Evolutionary conservation across 2,329 filamentous ascomycete species (phyloP), one percentile per base, ranked within the genome.

Genomic region (Exophiala aquamarina): DNA sequence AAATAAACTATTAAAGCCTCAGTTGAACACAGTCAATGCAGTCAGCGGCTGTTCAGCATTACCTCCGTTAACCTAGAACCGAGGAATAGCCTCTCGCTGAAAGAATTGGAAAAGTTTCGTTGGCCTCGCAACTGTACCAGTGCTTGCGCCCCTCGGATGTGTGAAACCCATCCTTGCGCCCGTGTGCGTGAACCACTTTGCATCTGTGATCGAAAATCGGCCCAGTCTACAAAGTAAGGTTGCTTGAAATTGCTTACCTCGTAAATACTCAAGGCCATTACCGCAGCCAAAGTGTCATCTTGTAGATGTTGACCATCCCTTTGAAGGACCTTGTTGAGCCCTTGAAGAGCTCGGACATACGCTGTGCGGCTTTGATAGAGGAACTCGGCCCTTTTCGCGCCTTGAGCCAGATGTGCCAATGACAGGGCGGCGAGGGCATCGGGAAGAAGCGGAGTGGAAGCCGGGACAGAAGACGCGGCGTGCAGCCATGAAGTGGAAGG

Each of bases 231-330:
- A 37, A 19, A 37, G 18, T 37, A 37, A 7, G 35, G 35, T 19
- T 18, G n/a, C 11, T 47, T 19, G 18, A 26, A 18, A 28, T 20
- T 23, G 36, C 48, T n/a, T 10, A 43, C 44, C 44, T 51, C 48
- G 36, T 47, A 51, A 8, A 46, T 23, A 13, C 21, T 47, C 26
- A 51, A 36, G 10, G 32, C 34, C 18, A 37, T 39, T 14, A 42
- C 44, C 7, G 48, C 38, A 23, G 48, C 48, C 6, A 51, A 14
- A n/a, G 48, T 51, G 13, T 44, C 26, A 19, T 51, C 48, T 8
- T 21, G n/a, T 13, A 44, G 21, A 17, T 11, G n/a, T 33, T 37
- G 35, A n/a, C 35, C 18, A 10, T n/a, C 15, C 4, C 14, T n/a
- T 4, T 15, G 11, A 9, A 51, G 20, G 10, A 17, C 37, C 32